Base-by-base conservation (phyloP, 331 rosid genomes). In the Dryas integrifolia region DNA sequence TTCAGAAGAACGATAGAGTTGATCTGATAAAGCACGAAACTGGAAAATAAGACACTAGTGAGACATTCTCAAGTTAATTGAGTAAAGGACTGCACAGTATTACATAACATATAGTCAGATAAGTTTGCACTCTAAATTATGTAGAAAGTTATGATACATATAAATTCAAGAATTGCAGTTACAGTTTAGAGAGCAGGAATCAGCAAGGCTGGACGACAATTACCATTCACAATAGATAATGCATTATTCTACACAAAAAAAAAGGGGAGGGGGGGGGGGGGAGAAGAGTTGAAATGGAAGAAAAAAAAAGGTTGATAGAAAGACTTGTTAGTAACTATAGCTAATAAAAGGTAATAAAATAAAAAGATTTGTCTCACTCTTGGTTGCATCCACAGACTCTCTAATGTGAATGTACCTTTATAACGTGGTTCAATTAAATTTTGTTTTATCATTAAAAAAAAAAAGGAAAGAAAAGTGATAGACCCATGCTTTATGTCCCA, bases 21-120 rank as follows among this genome's bases (percentile, higher is more conserved):
- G 98, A 81, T 94, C 98, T 13, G 98, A 94, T 79, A 94, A 80
- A 68, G 98, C 86, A 56, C 97, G 96, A 82, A 94, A 94, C 98
- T 94, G 91, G 59, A 83, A 66, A 74, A 45, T 4, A 69, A 18
- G 45, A 55, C 66, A 64, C n/a, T 8, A 53, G 24, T 68, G 44
- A 72, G 75, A 58, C n/a, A 44, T 72, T 56, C 11, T 65, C 40
- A 43, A 68, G 74, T 78, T 60, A 70, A 51, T 6, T 39, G 30
- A 21, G 74, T 35, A 30, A 15, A 65, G 5, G 26, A 35, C 26
- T 16, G 14, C 13, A 47, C n/a, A 21, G 18, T 40, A 69, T 41
- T 55, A 58, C 15, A 70, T 5, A 38, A 60, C 6, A 35, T n/a
- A 7, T 3, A 15, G 7, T 30, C 4, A 39, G 15, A 62, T n/a